These are phyloP conservation scores for Pseudogymnoascus sp. DNA, from an alignment of 2,329 filamentous ascomycete genomes.

Conservation along the genomic window DNA sequence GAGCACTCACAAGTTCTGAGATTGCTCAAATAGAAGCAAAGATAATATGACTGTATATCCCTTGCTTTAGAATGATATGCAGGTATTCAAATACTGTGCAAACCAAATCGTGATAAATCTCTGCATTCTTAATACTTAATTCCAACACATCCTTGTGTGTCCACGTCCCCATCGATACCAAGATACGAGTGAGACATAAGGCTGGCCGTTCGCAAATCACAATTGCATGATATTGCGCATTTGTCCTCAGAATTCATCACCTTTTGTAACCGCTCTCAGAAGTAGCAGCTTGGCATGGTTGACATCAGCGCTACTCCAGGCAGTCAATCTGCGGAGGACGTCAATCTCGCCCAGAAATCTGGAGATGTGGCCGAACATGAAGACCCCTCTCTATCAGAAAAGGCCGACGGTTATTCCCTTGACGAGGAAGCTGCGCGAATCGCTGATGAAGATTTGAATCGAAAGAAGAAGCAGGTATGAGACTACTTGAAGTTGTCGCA, in stretches of 20 bases:
- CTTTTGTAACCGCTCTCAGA: not conserved
- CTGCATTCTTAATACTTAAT: too few relatives aligned
- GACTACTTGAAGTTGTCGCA: not conserved
- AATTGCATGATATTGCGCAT: not conserved
- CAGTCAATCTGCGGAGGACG: slow-evolving; percentile 14
- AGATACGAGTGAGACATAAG: too few relatives aligned
- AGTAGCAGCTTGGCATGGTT: not conserved
- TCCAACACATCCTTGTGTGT: too few relatives aligned
- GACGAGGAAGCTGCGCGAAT: slow-evolving; percentile 21
- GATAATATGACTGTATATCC: too few relatives aligned
- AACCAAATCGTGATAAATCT: too few relatives aligned
- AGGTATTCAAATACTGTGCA: too few relatives aligned
- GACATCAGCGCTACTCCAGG: slow-evolving; percentile 1
- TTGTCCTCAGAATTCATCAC: not conserved
- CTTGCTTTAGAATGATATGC: too few relatives aligned
- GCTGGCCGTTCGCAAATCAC: not conserved
- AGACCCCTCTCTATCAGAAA: slow-evolving; percentile 17
- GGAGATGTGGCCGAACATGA: slow-evolving; percentile 11
- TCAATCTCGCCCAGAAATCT: slow-evolving; percentile 7
- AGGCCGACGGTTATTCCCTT: slow-evolving; percentile 14
- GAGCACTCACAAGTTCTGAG: too few relatives aligned
- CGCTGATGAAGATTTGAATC: slow-evolving; percentile 23
- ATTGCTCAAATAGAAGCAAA: too few relatives aligned
- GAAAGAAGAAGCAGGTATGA: slow-evolving; percentile 25
- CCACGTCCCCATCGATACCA: too few relatives aligned